Conservation (phyloP, 2,329 filamentous ascomycete species). For the Nannizzia gypsea region DNA sequence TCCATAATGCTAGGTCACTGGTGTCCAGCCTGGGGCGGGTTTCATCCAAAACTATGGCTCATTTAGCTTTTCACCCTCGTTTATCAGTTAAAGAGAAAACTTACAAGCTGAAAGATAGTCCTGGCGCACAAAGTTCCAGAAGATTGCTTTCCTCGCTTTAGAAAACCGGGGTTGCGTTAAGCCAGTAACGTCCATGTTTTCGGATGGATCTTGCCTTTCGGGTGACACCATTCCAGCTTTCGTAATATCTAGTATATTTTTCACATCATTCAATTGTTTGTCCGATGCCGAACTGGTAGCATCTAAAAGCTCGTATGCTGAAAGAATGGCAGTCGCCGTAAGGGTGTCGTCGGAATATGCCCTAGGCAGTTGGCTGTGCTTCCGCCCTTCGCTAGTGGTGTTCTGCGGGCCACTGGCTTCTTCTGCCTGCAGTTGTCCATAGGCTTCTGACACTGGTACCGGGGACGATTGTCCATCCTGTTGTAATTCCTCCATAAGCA, state of each 20-base stretch:
- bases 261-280: conserved; percentile 53
- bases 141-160: conserved; percentile 47
- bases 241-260: conserved; percentile 45
- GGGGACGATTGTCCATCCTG: conserved; percentile 26
- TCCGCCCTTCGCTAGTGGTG: conserved; percentile 34
- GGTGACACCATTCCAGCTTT: conserved; percentile 16
- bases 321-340: conserved; percentile 54
- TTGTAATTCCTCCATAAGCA: conserved; percentile 38
- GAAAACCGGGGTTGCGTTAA: conserved; percentile 34
- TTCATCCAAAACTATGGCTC: conserved; percentile 41
- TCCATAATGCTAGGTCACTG: conserved; percentile 52
- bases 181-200: conserved; percentile 15
- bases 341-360: conserved; percentile 46
- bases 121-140: conserved; percentile 57
- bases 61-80: not conserved
- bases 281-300: conserved; percentile 52
- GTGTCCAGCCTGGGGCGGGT: conserved; percentile 50
- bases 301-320: conserved; percentile 57
- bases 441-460: conserved; percentile 25
- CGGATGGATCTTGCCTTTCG: not conserved
- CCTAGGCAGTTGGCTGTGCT: conserved; percentile 24
- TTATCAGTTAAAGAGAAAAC: conserved; percentile 10
- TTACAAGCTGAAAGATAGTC: conserved; percentile 53
- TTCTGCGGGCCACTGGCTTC: conserved; percentile 29
- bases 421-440: conserved; percentile 27